Conservation (phyloP, 257 asterid genomes). For the Solanum dulcamara region DNA sequence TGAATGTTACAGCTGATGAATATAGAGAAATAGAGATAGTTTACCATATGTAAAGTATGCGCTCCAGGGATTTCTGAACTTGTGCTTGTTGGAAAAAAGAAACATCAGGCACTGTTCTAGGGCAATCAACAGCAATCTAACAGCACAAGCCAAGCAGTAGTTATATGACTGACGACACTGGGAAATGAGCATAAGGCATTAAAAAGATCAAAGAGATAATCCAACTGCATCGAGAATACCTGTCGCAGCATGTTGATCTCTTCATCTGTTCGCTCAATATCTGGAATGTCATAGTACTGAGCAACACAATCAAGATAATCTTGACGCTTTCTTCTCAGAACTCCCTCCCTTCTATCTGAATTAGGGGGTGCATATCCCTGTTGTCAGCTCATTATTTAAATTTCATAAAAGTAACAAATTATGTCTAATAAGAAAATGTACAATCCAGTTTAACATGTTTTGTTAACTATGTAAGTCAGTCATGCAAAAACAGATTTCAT, state of each 20-base stretch:
- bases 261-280: conserved; percentile 85
- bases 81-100: conserved; percentile 81
- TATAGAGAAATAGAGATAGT: conserved; percentile 4
- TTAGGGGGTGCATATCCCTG: conserved; percentile 99
- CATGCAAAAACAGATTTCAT: not conserved
- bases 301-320: conserved; percentile 96
- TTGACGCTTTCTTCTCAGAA: conserved; percentile 73
- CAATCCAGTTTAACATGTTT: not conserved
- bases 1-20: not conserved
- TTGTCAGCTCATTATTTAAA: conserved; percentile 60
- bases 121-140: conserved; percentile 94
- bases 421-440: not conserved
- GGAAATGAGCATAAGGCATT: not conserved
- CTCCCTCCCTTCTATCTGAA: conserved; percentile 99
- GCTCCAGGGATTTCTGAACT: conserved; percentile 89
- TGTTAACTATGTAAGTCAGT: not conserved
- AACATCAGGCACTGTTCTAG: conserved; percentile 95
- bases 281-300: conserved; percentile 79
- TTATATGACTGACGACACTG: conserved; percentile 1
- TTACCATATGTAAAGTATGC: conserved; percentile 86
- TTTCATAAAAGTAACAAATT: conserved; percentile 22
- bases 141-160: conserved; percentile 6
- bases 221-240: conserved; percentile 29
- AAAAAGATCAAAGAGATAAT: not conserved
- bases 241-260: conserved; percentile 94